Evolutionary conservation across 768 basidiomycete species (phyloP), one percentile per base, ranked within the genome.

Genomic region (Gloeostereum incarnatum): DNA sequence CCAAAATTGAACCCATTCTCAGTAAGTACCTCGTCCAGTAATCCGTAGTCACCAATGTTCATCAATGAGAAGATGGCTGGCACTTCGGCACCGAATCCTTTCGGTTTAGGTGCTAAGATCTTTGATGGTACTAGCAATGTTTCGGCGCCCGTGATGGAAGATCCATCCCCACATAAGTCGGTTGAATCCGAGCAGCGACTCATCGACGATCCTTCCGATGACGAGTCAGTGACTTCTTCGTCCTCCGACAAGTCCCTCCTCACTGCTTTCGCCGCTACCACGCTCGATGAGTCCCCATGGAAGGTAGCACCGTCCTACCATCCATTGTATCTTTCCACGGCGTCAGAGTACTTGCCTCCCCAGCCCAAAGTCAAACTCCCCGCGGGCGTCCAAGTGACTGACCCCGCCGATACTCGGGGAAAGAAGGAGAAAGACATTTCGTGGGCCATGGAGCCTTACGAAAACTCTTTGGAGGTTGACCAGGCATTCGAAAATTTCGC

Each of bases 401-500:
- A 67, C 19, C 60, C 61, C 18, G 57, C 52, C 16, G 62, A 62
- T 17, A 60, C n/a, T n/a, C n/a, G 65, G 30, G 60, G 53, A 35
- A 68, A 58, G 48, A 59, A 60, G 19, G 60, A 65, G 39, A 65
- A 71, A 40, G 69, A 72, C 46, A 58, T 66, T 16, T 61, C 60
- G 11, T 85, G 81, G 88, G 56, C 65, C 8, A 60, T 73, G 4
- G 91, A 94, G 55, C 64, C 70, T 14, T 94, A 88, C 53, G 91
- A 92, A 59, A 80, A 84, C 51, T 82, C 83, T 10, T 52, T 84
- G 34, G 66, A 82, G 31, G 66, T 87, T 30, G 93, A 97, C 56
- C 77, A 78, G 39, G 75, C 89, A 3, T 97, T 98, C 54, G 83
- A 92, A 49, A 69, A 75, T 13, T 98, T 96, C 52, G 76, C 75